Base-by-base conservation (phyloP, 78 protist genomes). In the Acrasis kona region DNA sequence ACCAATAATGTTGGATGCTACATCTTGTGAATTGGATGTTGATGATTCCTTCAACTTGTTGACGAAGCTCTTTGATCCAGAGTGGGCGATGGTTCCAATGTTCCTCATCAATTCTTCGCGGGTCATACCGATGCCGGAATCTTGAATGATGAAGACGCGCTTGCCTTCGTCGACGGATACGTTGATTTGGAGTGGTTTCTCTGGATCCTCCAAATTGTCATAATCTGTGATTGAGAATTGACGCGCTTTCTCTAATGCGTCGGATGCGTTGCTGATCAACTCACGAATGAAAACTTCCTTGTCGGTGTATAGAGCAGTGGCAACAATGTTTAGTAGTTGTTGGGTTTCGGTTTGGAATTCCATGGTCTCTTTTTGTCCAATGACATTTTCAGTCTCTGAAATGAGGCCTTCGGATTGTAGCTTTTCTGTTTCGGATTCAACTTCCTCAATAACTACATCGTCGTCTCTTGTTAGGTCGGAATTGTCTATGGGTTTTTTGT, bases 51-150 rank as follows among this genome's bases (percentile, higher is more conserved):
- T 1, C 19, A 84, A 37, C 19, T 80, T 0, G 5, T 61, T 8
- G 19, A 80, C 79, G n/a, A 69, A 78, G 0, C 31, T 69, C 19
- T 42, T 39, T 27, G 86, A 10, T 30, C 97, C 97, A 10, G 93
- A 91, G 65, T 70, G 84, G 0, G 96, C 96, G 41, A 96, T 94
- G 29, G 89, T 91, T 34, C 99, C 99, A 3, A 97, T 91, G 72
- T 97, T 89, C n/a, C 72, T 74, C 32, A 82, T 42, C 50, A 97
- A 87, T 37, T 96, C 98, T 12, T 84, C 96, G 41, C 66, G 42
- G 38, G 91, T 82, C 98, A 97, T 96, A 29, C 99, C 99, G 68
- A 97, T 61, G 39, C 99, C 99, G 27, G 92, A 75, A 41, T 96
- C 97, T 74, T 76, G 76, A 36, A 78, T 19, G 10, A 64, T 32